Percentiles rank a stretch among this genome's conserved stretches.
phyloP scores from a whole-genome alignment of 2,329 filamentous ascomycete genomes.

The Botrytis byssoidea region DNA sequence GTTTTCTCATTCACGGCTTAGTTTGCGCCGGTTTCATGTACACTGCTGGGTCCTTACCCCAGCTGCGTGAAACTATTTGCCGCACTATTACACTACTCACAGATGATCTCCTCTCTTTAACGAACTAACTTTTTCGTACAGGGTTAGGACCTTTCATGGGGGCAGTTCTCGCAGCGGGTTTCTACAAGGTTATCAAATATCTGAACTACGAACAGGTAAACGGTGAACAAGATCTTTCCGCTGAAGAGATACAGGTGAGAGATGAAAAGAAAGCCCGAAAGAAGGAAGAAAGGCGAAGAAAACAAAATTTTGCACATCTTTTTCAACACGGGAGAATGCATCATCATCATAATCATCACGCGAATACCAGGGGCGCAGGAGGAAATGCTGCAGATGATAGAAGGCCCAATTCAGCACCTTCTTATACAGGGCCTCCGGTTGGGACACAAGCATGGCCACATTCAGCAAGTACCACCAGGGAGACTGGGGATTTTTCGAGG shows the following conservation, averaged over 20 bases:
- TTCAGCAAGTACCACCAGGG: background rate
- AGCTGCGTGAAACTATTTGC: background rate
- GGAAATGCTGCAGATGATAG: background rate
- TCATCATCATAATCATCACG: background rate
- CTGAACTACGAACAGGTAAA: slow-evolving; percentile 51
- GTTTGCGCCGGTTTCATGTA: background rate
- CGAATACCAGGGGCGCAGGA: background rate
- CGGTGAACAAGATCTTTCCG: slow-evolving; percentile 33
- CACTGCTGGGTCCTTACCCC: background rate
- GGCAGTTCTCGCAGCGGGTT: slow-evolving; percentile 46
- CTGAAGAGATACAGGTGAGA: background rate
- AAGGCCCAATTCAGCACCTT: background rate
- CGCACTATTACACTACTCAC: background rate
- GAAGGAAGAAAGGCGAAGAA: background rate
- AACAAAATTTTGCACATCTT: background rate
- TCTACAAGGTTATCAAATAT: slow-evolving; percentile 50
- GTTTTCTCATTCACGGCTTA: slow-evolving; percentile 1
- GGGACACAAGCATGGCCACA: background rate
- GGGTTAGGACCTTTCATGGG: slow-evolving; percentile 52
- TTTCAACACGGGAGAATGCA: background rate
- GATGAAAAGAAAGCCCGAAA: background rate
- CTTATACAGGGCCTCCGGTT: background rate
- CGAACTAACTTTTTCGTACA: background rate
- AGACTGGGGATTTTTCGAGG: background rate
- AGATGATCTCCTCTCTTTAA: background rate